Percentiles rank a stretch among this genome's conserved stretches.
Evolutionary conservation across 768 basidiomycete genomes (phyloP).

Genomic region (Chalciporus pseudorubinellus): DNA sequence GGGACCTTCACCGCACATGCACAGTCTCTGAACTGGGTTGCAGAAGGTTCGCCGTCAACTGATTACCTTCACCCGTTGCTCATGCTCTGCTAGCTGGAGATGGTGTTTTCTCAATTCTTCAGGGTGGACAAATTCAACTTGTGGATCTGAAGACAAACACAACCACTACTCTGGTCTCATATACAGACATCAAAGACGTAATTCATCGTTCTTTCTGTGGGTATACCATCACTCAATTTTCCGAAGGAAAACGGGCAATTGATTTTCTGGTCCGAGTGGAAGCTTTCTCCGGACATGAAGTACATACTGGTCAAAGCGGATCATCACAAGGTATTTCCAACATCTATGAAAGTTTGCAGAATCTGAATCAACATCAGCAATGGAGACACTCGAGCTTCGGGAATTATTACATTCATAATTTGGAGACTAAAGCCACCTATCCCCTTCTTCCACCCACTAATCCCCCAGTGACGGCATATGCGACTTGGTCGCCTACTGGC

Average conservation of each 20-base stretch:
- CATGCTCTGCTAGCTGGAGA: constrained; percentile 71
- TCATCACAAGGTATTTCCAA: constrained; percentile 56
- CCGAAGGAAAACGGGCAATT: constrained; percentile 52
- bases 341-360: background rate
- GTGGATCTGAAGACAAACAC: constrained; percentile 77
- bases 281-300: constrained; percentile 87
- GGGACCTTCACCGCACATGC: constrained; percentile 67
- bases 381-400: constrained; percentile 91
- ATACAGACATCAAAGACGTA: constrained; percentile 66
- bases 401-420: constrained; percentile 90
- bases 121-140: constrained; percentile 67
- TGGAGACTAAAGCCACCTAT: constrained; percentile 63
- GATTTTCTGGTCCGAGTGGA: constrained; percentile 62
- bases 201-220: constrained; percentile 11
- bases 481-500: constrained; percentile 81
- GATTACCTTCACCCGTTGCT: background rate
- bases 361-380: constrained; percentile 52
- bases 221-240: constrained; percentile 2
- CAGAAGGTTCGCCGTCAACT: constrained; percentile 64
- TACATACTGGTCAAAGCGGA: constrained; percentile 82
- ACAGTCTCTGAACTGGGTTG: constrained; percentile 75
- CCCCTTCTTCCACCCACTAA: constrained; percentile 66
- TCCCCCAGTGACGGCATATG: constrained; percentile 75
- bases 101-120: constrained; percentile 76
- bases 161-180: constrained; percentile 58